phyloP scores from a whole-genome alignment of 1,284 basidiomycete genomes.

The Tylopilus orsonianus region DNA sequence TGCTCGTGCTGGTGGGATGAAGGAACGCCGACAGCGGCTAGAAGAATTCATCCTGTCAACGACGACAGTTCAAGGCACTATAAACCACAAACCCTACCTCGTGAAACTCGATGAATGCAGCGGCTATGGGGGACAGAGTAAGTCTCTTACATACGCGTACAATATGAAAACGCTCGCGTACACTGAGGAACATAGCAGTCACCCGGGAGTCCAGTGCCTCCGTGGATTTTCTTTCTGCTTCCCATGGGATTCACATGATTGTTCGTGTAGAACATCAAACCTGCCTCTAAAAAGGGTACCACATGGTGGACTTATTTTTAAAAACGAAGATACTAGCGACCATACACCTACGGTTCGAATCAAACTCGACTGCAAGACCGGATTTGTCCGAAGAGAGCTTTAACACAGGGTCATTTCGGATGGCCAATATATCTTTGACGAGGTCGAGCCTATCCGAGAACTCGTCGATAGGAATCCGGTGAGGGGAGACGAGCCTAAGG shows the following conservation, averaged over 20 bases:
- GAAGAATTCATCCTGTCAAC: background rate
- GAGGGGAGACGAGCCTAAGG: slow-evolving; percentile 42
- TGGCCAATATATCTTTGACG: slow-evolving; percentile 46
- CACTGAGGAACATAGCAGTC: slow-evolving; percentile 62
- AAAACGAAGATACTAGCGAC: background rate
- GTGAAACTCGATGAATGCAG: slow-evolving; percentile 76
- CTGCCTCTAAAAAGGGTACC: slow-evolving; percentile 50
- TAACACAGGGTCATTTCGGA: slow-evolving; percentile 44
- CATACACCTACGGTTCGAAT: slow-evolving; percentile 60
- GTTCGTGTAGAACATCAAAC: slow-evolving; percentile 73
- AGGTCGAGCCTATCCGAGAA: slow-evolving; percentile 42
- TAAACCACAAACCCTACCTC: slow-evolving; percentile 37
- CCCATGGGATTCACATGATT: slow-evolving; percentile 48
- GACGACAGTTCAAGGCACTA: too few relatives aligned
- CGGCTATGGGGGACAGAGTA: slow-evolving; percentile 41
- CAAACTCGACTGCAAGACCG: slow-evolving; percentile 59
- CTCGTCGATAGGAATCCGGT: slow-evolving; percentile 33
- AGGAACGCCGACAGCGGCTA: slow-evolving; percentile 53
- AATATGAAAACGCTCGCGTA: slow-evolving; percentile 33
- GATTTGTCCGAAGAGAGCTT: slow-evolving; percentile 57
- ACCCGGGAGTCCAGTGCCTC: slow-evolving; percentile 61
- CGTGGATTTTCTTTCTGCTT: slow-evolving; percentile 71
- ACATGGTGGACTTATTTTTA: background rate
- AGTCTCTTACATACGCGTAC: background rate
- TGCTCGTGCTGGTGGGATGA: slow-evolving; percentile 44